Evolutionary conservation across 2,329 filamentous ascomycete species (phyloP).

Genomic region (Fusarium sacchari): DNA sequence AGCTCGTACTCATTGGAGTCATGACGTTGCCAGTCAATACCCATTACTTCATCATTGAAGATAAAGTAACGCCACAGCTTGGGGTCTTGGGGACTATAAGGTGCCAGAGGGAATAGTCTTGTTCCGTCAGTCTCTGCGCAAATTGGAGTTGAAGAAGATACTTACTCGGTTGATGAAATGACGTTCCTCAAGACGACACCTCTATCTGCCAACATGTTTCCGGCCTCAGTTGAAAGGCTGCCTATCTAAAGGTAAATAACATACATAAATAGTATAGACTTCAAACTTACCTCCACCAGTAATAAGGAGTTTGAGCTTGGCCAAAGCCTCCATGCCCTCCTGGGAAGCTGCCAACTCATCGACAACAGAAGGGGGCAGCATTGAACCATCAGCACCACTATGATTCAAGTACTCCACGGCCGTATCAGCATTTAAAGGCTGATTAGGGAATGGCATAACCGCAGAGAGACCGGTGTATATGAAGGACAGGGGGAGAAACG

Average conservation of each 20-base stretch:
- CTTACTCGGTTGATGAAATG: constrained; percentile 9
- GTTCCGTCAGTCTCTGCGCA: fast-evolving
- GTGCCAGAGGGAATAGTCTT: background rate
- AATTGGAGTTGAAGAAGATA: fast-evolving
- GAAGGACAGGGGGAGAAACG: background rate
- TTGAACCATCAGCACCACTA: background rate
- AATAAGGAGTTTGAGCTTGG: background rate
- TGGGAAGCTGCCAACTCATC: background rate
- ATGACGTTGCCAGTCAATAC: background rate
- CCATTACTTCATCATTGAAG: background rate
- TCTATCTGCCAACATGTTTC: background rate
- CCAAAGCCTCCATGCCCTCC: background rate
- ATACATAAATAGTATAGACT: fast-evolving
- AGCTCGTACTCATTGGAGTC: background rate
- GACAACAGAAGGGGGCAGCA: background rate
- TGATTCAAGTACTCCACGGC: background rate
- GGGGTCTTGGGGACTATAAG: background rate
- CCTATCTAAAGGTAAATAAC: background rate
- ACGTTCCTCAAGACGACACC: background rate
- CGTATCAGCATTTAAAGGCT: background rate
- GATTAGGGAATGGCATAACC: background rate
- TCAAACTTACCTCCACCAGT: background rate
- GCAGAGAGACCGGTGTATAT: background rate
- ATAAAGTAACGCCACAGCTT: constrained; percentile 7
- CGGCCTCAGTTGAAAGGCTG: background rate